Evolutionary conservation across 2,329 filamentous ascomycete species (phyloP).

Genomic region (Madurella mycetomatis): DNA sequence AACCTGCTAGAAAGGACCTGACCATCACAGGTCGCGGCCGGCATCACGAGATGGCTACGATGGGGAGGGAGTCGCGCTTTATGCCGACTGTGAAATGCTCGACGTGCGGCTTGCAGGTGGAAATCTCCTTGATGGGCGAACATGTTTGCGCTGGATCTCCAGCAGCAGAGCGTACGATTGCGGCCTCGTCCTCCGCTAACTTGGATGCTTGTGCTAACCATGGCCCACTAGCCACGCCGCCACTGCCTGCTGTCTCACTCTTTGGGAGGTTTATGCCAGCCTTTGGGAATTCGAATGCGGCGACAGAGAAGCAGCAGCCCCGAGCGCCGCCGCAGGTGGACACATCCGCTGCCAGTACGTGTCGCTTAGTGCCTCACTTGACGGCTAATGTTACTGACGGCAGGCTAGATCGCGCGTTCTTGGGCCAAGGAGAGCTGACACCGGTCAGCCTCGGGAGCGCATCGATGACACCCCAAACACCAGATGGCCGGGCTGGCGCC

Average conservation of each 20-base stretch:
- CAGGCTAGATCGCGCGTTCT: conserved; percentile 48
- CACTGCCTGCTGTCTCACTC: conserved; percentile 27
- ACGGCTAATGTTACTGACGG: conserved; percentile 30
- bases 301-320: conserved; percentile 35
- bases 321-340: conserved; percentile 46
- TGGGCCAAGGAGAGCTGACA: conserved; percentile 56
- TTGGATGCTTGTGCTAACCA: conserved; percentile 24
- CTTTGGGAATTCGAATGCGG: conserved; percentile 26
- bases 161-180: conserved; percentile 44
- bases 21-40: conserved; percentile 14
- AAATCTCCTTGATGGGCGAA: conserved; percentile 81
- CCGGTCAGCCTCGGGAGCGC: conserved; percentile 58
- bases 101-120: conserved; percentile 69
- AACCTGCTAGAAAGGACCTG: conserved; percentile 10
- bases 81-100: conserved; percentile 87
- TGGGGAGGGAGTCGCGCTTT: conserved; percentile 60
- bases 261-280: conserved; percentile 36
- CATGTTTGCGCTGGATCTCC: conserved; percentile 60
- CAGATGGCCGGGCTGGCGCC: conserved; percentile 41
- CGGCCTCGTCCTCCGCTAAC: not conserved
- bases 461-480: conserved; percentile 56
- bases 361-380: not conserved
- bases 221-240: conserved; percentile 34
- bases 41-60: conserved; percentile 39
- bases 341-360: conserved; percentile 50